Base-by-base conservation (phyloP, 169 alveolate genomes). In the Theileria orientalis region DNA sequence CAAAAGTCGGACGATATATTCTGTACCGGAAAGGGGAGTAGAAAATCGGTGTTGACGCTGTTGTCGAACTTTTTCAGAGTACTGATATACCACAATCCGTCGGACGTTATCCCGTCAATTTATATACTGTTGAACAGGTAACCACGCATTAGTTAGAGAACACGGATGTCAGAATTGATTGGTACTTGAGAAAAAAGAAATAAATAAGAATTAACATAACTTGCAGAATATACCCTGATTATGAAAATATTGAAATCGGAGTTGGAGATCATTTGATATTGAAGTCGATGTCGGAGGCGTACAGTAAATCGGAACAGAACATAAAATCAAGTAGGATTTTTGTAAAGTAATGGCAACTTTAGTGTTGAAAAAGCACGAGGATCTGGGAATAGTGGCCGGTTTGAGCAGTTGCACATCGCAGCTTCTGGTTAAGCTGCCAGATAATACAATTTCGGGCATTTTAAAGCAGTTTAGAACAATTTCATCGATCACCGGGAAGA, bases 161-260 rank as follows among this genome's bases (percentile, higher is more conserved):
- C n/a, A n/a, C n/a, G n/a, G n/a, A n/a, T n/a, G n/a, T n/a, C n/a
- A n/a, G n/a, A n/a, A n/a, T n/a, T n/a, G n/a, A n/a, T n/a, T n/a
- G n/a, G n/a, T n/a, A n/a, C n/a, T n/a, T n/a, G n/a, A n/a, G 69
- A 0, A 11, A 9, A 13, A 3, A 2, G 25, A 5, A 8, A 32
- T n/a, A 1, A 29, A 30, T 23, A 19, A 11, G 8, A 9, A 19
- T 7, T 40, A 6, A 23, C 16, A 1, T 14, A 2, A 1, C 11
- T 25, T 23, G 27, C 73, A 80, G 88, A 40, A 51, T 97, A n/a
- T 97, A 97, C 21, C 98, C 99, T 14, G 99, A 96, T 68, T 97
- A 96, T 83, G 93, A 91, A 76, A 95, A 94, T 35, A 90, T 90
- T 3, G 99, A 98, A 71, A 87, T 96, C 33, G 99, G 99, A 9